These are phyloP conservation scores for Xylariaceae sp. DNA, from an alignment of 2,329 filamentous ascomycete genomes.

Conservation along the genomic window DNA sequence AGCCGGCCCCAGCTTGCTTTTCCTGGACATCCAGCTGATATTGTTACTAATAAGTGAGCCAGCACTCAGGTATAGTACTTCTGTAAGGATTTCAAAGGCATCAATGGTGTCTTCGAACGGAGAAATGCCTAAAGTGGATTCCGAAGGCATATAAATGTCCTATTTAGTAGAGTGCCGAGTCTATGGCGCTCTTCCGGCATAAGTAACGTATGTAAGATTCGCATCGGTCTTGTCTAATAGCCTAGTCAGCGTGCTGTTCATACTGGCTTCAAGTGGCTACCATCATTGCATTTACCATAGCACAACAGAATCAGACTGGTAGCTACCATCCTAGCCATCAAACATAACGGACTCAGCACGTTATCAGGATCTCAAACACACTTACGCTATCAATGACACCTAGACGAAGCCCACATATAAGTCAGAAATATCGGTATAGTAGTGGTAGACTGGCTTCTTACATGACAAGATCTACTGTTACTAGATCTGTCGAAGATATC, in stretches of 20 bases:
- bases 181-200: neutral
- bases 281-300: neutral
- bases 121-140: constrained; percentile 19
- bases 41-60: neutral
- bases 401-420: neutral
- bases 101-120: constrained; percentile 1
- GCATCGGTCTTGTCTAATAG: neutral
- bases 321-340: neutral
- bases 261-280: neutral
- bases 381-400: constrained; percentile 1
- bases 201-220: neutral
- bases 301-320: neutral
- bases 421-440: neutral
- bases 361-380: neutral
- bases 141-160: constrained; percentile 1
- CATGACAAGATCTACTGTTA: neutral
- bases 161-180: neutral
- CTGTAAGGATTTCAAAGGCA: constrained; percentile 11
- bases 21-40: no score
- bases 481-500: no score
- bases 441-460: neutral
- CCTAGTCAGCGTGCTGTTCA: neutral
- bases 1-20: neutral
- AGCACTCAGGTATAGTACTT: neutral
- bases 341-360: constrained; percentile 4